Evolutionary conservation across 352 stramenopile genomes (phyloP).

Genomic region (Pythium scleroteichum): DNA sequence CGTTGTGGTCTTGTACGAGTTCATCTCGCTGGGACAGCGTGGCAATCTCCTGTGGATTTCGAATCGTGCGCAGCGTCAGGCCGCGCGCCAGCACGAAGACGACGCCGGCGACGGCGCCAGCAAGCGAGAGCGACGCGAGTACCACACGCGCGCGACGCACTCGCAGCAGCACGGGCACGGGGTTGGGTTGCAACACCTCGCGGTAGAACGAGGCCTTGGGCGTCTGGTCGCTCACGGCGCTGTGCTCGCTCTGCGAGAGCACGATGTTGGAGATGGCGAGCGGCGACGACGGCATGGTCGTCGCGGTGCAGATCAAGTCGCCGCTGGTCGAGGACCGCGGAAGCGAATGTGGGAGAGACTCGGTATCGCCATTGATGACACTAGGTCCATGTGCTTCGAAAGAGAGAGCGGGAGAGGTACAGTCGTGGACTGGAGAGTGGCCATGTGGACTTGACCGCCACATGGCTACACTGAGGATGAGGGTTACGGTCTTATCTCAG

Average conservation of each 20-base stretch:
- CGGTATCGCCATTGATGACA: background rate
- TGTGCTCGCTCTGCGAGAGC: slow-evolving; percentile 39
- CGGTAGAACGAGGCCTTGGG: slow-evolving; percentile 31
- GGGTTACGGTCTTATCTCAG: slow-evolving; percentile 1
- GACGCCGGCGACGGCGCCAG: slow-evolving; percentile 4
- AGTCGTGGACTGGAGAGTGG: background rate
- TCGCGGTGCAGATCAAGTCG: too few species aligned
- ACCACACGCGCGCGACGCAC: slow-evolving; percentile 20
- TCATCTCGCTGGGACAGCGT: slow-evolving; percentile 1
- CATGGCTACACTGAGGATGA: background rate
- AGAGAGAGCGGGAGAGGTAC: background rate
- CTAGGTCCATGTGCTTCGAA: background rate
- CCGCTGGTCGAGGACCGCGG: background rate
- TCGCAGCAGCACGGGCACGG: slow-evolving; percentile 29
- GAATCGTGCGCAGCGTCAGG: slow-evolving; percentile 18
- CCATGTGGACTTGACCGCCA: background rate
- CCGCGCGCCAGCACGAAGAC: slow-evolving; percentile 11
- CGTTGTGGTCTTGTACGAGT: slow-evolving; percentile 32
- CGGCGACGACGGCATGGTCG: slow-evolving; percentile 40
- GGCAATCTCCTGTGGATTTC: background rate
- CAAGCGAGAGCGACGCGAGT: background rate
- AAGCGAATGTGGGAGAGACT: background rate
- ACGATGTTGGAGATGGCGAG: slow-evolving; percentile 71
- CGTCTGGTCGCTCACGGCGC: background rate
- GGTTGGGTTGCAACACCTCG: slow-evolving; percentile 26